Percentiles rank a stretch among this genome's conserved stretches.
phyloP scores from a whole-genome alignment of 1,284 basidiomycete genomes.

The Omphalotus olearius region DNA sequence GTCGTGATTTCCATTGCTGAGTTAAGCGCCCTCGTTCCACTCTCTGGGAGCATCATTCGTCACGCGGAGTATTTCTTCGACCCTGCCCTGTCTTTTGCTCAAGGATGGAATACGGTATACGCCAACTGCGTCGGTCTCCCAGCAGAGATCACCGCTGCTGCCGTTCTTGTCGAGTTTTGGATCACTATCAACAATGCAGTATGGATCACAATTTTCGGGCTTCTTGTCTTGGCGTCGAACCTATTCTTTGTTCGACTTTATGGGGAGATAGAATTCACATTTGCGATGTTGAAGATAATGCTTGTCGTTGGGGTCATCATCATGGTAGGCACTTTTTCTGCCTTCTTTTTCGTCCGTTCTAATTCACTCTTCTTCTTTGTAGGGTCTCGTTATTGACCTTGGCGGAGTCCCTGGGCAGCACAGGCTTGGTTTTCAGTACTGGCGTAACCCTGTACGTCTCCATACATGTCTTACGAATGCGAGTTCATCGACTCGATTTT shows the following conservation, averaged over 20 bases:
- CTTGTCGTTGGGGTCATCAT: neutral
- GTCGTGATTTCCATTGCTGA: conserved; percentile 6
- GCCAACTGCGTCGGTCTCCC: conserved; percentile 4
- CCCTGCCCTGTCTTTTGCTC: too few relatives aligned
- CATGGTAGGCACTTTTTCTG: neutral
- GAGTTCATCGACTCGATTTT: too few relatives aligned
- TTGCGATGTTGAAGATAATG: neutral
- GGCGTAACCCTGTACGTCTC: too few relatives aligned
- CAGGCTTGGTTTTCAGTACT: conserved; percentile 20
- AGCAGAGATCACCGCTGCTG: conserved; percentile 12
- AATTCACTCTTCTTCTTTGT: conserved; percentile 21
- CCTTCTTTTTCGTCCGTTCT: neutral
- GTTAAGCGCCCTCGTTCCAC: neutral
- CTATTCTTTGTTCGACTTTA: conserved; percentile 7
- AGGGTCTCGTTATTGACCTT: conserved; percentile 24
- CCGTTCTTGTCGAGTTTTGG: conserved; percentile 17
- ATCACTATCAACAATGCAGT: conserved; percentile 18
- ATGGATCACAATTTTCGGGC: conserved; percentile 25
- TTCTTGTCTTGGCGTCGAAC: conserved; percentile 24
- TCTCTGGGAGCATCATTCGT: neutral
- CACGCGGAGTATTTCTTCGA: too few relatives aligned
- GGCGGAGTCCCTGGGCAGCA: conserved; percentile 16
- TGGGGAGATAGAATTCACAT: neutral
- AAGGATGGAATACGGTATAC: conserved; percentile 2
- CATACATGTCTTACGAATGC: neutral